phyloP scores from a whole-genome alignment of 1,284 basidiomycete genomes.

The Ganoderma lucidum region DNA sequence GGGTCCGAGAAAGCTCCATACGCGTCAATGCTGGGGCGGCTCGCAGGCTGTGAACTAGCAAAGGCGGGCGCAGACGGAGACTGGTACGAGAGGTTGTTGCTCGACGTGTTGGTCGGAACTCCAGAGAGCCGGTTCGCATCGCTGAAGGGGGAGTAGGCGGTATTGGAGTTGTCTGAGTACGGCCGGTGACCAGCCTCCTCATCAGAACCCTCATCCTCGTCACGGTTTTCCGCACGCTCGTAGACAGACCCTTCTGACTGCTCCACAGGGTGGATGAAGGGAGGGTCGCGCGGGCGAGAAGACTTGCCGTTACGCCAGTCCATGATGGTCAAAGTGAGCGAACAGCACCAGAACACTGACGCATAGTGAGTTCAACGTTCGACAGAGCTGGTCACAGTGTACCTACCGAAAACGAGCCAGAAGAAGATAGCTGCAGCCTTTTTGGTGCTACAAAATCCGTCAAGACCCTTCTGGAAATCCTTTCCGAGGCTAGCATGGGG shows the following conservation, averaged over 20 bases:
- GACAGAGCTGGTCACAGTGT: background rate
- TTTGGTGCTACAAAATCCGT: slow-evolving; percentile 89
- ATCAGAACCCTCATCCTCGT: slow-evolving; percentile 48
- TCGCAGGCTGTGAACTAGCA: slow-evolving; percentile 32
- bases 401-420: slow-evolving; percentile 80
- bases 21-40: slow-evolving; percentile 79
- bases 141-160: slow-evolving; percentile 57
- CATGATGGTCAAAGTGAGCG: slow-evolving; percentile 65
- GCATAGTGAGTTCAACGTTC: slow-evolving; percentile 10
- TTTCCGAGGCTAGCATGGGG: slow-evolving; percentile 68
- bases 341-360: slow-evolving; percentile 72
- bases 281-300: slow-evolving; percentile 68
- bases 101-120: slow-evolving; percentile 39
- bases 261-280: slow-evolving; percentile 67
- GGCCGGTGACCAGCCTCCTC: slow-evolving; percentile 36
- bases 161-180: slow-evolving; percentile 28
- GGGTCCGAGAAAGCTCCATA: slow-evolving; percentile 91
- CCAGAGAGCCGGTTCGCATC: slow-evolving; percentile 53
- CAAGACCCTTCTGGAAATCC: slow-evolving; percentile 71
- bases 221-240: slow-evolving; percentile 36
- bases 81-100: slow-evolving; percentile 33
- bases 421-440: slow-evolving; percentile 88
- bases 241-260: slow-evolving; percentile 55
- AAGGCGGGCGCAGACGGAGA: slow-evolving; percentile 44
- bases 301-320: slow-evolving; percentile 80